These are phyloP conservation scores for Solanum chmielewskii DNA, from an alignment of 257 asterid genomes.

Conservation along the genomic window DNA sequence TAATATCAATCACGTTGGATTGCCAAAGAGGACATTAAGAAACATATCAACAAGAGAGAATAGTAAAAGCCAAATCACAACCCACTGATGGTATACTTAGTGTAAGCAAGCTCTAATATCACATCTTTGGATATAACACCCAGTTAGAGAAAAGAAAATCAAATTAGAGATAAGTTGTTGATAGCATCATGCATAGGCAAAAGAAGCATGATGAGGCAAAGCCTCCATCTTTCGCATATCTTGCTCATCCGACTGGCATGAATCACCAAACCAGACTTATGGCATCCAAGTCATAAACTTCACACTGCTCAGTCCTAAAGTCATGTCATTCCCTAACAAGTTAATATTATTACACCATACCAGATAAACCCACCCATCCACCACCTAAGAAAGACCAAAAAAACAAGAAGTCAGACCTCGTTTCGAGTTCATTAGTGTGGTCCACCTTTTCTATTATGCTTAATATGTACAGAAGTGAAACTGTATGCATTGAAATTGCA, in stretches of 20 bases:
- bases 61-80: background rate
- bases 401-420: background rate
- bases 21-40: background rate
- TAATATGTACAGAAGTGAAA: background rate
- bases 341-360: background rate
- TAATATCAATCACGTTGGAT: background rate
- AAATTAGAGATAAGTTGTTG: background rate
- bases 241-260: conserved; percentile 3
- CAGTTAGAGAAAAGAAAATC: background rate
- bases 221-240: background rate
- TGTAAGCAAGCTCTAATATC: background rate
- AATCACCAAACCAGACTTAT: background rate
- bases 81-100: background rate
- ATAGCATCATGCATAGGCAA: background rate
- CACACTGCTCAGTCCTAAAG: background rate
- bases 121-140: background rate
- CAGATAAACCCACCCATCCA: background rate
- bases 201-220: background rate
- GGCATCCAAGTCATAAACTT: background rate
- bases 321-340: background rate
- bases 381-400: background rate
- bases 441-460: background rate
- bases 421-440: background rate
- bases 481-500: background rate
- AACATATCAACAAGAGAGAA: background rate